phyloP scores from a whole-genome alignment of 306 rosid species.

The Gastrolobium bilobum region DNA sequence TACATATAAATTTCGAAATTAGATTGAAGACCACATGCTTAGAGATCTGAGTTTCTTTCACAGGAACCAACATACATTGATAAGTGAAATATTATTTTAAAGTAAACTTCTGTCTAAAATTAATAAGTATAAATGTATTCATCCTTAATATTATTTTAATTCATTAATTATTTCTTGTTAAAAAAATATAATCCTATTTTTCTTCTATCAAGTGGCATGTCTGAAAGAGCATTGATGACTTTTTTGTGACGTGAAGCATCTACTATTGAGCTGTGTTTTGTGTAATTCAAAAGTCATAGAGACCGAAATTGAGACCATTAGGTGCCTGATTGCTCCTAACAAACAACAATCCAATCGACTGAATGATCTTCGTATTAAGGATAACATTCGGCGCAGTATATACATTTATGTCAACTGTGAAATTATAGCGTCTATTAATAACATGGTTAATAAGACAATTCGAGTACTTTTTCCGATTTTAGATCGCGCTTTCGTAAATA shows the following conservation, averaged over 20 bases:
- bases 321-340: slow-evolving; percentile 12
- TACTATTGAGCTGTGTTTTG: background rate
- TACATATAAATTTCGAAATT: too few relatives aligned
- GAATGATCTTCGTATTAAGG: background rate
- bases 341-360: background rate
- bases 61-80: too few relatives aligned
- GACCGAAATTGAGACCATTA: background rate
- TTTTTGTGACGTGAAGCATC: slow-evolving; percentile 37
- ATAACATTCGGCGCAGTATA: slow-evolving; percentile 20
- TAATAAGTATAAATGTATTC: too few relatives aligned
- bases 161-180: too few relatives aligned
- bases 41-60: too few relatives aligned
- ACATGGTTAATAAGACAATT: slow-evolving; percentile 4
- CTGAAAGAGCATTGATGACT: background rate
- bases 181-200: too few relatives aligned
- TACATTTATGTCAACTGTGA: slow-evolving; percentile 21
- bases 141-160: too few relatives aligned
- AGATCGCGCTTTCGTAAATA: background rate
- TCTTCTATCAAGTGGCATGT: background rate
- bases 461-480: slow-evolving; percentile 13
- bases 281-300: slow-evolving; percentile 39
- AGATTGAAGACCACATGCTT: too few relatives aligned
- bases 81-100: too few relatives aligned
- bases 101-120: too few relatives aligned
- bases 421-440: background rate